phyloP scores from a whole-genome alignment of 441 rosid species.

The Euphorbia schlechtendalii region DNA sequence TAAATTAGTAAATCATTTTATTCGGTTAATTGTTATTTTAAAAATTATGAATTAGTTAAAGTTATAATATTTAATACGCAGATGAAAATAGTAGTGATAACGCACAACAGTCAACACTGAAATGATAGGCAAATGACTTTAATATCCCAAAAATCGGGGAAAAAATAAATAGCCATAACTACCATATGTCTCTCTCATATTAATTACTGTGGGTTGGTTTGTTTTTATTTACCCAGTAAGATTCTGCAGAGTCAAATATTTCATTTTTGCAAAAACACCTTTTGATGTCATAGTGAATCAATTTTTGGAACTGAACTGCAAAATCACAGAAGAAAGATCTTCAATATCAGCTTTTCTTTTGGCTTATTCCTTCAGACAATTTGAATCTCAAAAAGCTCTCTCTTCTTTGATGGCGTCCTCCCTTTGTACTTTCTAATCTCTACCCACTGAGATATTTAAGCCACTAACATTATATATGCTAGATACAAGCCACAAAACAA shows the following conservation, averaged over 20 bases:
- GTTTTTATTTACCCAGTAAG: conserved; percentile 18
- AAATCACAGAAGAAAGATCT: conserved; percentile 31
- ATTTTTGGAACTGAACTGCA: conserved; percentile 16
- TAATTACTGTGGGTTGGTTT: conserved; percentile 15
- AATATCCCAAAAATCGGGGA: conserved; percentile 25
- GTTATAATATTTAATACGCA: too few species aligned
- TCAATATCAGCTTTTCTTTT: conserved; percentile 27
- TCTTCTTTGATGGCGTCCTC: not conserved
- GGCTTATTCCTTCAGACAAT: conserved; percentile 20
- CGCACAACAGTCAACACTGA: not conserved
- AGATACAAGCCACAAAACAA: too few species aligned
- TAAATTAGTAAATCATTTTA: too few species aligned
- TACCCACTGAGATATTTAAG: not conserved
- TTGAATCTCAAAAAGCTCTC: conserved; percentile 18
- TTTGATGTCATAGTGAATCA: conserved; percentile 10
- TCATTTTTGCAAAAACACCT: conserved; percentile 8
- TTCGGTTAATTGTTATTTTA: too few species aligned
- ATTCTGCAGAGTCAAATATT: not conserved
- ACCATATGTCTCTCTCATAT: conserved; percentile 17
- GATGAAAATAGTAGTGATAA: too few species aligned
- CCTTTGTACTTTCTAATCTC: not conserved
- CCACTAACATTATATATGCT: too few species aligned
- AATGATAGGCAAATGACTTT: conserved; percentile 11
- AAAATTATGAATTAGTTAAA: too few species aligned
- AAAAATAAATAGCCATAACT: conserved; percentile 7